phyloP scores from a whole-genome alignment of 257 asterid species.

The Ophiorrhiza pumila region DNA sequence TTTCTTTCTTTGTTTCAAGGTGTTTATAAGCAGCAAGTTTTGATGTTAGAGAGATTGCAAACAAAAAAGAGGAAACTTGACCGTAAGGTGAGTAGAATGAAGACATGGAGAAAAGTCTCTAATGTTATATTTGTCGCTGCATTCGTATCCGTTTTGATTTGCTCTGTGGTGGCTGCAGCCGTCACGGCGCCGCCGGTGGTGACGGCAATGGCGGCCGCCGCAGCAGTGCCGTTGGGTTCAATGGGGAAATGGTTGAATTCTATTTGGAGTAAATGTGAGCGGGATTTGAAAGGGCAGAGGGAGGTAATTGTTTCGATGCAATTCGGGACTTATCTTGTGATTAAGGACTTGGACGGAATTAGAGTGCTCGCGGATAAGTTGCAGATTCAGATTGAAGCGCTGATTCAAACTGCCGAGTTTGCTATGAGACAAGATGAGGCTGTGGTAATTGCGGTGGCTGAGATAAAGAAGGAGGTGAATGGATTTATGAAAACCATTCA shows the following conservation, averaged over 20 bases:
- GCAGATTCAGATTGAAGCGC: slow-evolving; percentile 50
- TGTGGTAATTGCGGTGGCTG: slow-evolving; percentile 58
- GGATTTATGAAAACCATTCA: slow-evolving; percentile 52
- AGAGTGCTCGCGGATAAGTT: slow-evolving; percentile 50
- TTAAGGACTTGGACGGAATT: slow-evolving; percentile 58
- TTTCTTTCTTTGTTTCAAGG: slow-evolving; percentile 53
- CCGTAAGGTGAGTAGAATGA: slow-evolving; percentile 39
- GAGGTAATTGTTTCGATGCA: slow-evolving; percentile 55
- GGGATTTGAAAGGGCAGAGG: slow-evolving; percentile 51
- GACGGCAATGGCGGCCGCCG: slow-evolving; percentile 79
- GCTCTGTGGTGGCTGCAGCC: slow-evolving; percentile 89
- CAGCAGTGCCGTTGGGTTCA: slow-evolving; percentile 74
- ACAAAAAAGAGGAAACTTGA: slow-evolving; percentile 58
- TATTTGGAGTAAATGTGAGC: slow-evolving; percentile 68
- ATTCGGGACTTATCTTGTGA: slow-evolving; percentile 46
- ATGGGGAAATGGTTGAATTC: slow-evolving; percentile 78
- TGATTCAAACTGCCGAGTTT: slow-evolving; percentile 53
- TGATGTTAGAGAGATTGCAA: slow-evolving; percentile 53
- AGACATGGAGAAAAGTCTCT: slow-evolving; percentile 66
- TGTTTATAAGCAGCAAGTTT: slow-evolving; percentile 46
- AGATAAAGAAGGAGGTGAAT: slow-evolving; percentile 53
- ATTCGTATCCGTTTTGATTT: slow-evolving; percentile 61
- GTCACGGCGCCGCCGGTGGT: slow-evolving; percentile 74
- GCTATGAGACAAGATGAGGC: slow-evolving; percentile 56
- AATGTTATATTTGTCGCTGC: slow-evolving; percentile 65